Conservation (phyloP, 306 rosid genomes). For the Trifolium dubium region DNA sequence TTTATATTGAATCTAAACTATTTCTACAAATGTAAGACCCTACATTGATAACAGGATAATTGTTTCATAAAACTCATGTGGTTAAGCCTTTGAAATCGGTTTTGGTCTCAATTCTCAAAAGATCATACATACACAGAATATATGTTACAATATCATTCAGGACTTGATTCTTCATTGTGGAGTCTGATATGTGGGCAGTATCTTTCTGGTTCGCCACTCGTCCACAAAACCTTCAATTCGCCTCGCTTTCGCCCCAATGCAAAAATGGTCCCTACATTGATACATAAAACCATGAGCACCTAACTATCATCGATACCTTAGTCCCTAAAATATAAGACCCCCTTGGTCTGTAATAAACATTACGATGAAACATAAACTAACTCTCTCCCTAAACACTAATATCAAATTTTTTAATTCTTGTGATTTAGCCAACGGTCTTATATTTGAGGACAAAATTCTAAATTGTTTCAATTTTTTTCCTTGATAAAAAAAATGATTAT, state of each 20-base stretch:
- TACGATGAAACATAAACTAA: background rate
- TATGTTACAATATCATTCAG: conserved; percentile 50
- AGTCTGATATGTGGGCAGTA: conserved; percentile 75
- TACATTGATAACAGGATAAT: conserved; percentile 33
- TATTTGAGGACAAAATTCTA: background rate
- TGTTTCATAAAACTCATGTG: conserved; percentile 11
- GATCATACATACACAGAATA: conserved; percentile 29
- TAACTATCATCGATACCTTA: background rate
- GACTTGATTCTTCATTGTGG: conserved; percentile 51
- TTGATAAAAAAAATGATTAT: conserved; percentile 4
- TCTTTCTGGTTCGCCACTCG: conserved; percentile 76
- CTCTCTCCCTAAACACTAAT: too few relatives aligned
- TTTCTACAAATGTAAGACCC: conserved; percentile 38
- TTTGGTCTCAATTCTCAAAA: conserved; percentile 38
- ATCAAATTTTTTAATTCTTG: too few relatives aligned
- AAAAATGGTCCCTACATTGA: conserved; percentile 77
- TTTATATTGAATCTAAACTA: conserved; percentile 7
- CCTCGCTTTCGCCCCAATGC: conserved; percentile 79
- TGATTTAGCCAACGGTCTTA: background rate
- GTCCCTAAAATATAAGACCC: background rate
- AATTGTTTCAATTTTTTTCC: background rate
- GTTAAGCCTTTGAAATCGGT: conserved; percentile 18
- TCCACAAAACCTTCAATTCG: conserved; percentile 72
- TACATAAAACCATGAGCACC: conserved; percentile 23
- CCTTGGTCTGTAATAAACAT: too few relatives aligned